Percentiles rank a stretch among this genome's conserved stretches.
These are phyloP conservation scores for Carex arenaria DNA, from an alignment of 202 grass and related monocot genomes.

Conservation along the genomic window DNA sequence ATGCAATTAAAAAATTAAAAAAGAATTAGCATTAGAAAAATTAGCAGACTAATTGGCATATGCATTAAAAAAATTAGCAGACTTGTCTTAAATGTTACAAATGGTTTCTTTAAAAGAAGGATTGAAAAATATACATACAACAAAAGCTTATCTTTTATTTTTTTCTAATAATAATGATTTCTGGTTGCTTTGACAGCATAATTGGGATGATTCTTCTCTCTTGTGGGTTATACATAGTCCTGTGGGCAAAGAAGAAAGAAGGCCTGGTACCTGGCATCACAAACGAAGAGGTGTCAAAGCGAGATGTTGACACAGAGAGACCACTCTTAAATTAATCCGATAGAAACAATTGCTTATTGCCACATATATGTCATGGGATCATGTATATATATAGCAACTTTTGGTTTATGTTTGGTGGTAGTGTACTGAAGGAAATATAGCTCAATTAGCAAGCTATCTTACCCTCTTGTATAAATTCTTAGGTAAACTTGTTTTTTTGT, in stretches of 20 bases:
- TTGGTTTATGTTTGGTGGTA: not conserved
- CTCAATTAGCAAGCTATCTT: not conserved
- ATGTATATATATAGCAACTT: not conserved
- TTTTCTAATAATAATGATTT: constrained; percentile 14
- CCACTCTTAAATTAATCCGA: constrained; percentile 29
- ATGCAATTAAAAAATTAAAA: not conserved
- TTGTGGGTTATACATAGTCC: constrained; percentile 56
- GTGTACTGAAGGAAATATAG: not conserved
- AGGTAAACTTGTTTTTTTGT: not conserved
- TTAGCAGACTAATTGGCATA: not conserved
- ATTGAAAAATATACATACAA: not conserved
- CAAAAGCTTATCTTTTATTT: not conserved
- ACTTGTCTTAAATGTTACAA: not conserved
- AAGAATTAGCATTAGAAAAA: not conserved
- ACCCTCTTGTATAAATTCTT: constrained; percentile 1
- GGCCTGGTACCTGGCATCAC: constrained; percentile 4
- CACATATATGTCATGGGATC: not conserved
- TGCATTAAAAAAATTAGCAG: not conserved
- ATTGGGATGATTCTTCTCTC: constrained; percentile 55
- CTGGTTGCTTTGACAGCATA: constrained; percentile 31
- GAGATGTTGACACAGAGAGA: constrained; percentile 29
- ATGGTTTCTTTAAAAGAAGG: not conserved
- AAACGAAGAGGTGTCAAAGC: constrained; percentile 3
- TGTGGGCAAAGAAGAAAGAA: constrained; percentile 80
- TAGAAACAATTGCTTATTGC: not conserved